Evolutionary conservation across 495 filamentous ascomycete species (phyloP), one percentile per base, ranked within the genome.

Genomic region (Evansstolkia leycettana): DNA sequence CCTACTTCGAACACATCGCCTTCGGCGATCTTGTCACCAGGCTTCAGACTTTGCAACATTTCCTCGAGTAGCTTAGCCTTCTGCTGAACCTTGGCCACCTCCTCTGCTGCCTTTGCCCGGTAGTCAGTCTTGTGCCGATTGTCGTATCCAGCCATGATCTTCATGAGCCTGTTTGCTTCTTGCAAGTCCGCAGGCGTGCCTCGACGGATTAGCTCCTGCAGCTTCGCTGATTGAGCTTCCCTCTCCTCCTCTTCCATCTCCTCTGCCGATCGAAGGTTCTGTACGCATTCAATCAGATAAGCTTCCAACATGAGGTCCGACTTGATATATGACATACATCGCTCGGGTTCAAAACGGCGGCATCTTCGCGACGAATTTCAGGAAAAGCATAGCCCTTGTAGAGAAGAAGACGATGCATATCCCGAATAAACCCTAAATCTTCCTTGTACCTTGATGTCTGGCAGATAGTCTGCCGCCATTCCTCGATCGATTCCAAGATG

Each of bases 211-310:
- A 98, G 66, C 64, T 98, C 90, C 54, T 98, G 90, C 20, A 98
- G 68, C 60, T 98, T 98, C 7, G 90, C 90, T 8, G 86, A 93
- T 48, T 98, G 90, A 2, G 89, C 90, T 49, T 88, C 86, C 36
- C 69, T 71, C 52, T 98, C 90, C 54, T 98, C 90, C 48, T 88
- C 86, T 48, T 98, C 90, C 90, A 98, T 98, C 55, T 98, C 90
- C 46, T 98, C 90, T 10, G 88, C 90, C 9, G 90, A 95, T 52
- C 88, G 84, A 12, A 98, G 72, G 43, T 86, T 92, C 88, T 95
- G 50, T 13, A 37, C 16, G 33, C 2, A 7, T 41, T 73, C 37
- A 72, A 54, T 44, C n/a, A n/a, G 41, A 33, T 41, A 14, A 3
- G 14, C 15, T 17, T 13, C 0, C 30, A 3, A 3, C n/a, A 12